Base-by-base conservation (phyloP, 2,329 filamentous ascomycete genomes). In the Fusarium bactridioides region DNA sequence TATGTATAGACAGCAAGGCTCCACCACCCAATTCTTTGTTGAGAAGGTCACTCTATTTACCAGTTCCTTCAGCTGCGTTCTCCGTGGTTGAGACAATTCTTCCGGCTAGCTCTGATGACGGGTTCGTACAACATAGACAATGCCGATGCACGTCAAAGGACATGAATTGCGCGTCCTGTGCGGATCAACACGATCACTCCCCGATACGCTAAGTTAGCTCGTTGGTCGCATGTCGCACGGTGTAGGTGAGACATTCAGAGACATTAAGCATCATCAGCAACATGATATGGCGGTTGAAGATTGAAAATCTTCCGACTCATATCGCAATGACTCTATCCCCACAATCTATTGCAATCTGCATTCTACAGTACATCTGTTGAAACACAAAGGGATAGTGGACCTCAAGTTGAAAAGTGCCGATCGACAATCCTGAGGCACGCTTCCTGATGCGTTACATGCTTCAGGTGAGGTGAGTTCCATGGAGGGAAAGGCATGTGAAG, bases 131-230 rank as follows among this genome's bases (percentile, higher is more conserved):
- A 72, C 65, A 70, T 45, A 21, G 45, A 70, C 60, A 50, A 70
- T 48, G 54, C 61, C 37, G 68, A 73, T 67, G 66, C 61, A 63
- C 57, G 57, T 70, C 70, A 70, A 73, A 44, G 60, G 47, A 63
- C 64, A 69, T 73, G 66, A 71, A 73, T 73, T 73, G 70, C 70
- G 70, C 61, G 70, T 62, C 70, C 65, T 71, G 37, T 54, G 58
- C 61, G 58, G 70, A 69, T 69, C 59, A 56, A 54, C 40, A 70
- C 25, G 69, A 64, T 72, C 37, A 35, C 37, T 62, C 56, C 67
- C 53, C 57, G 66, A 73, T 63, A 45, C 70, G 58, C 70, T 58
- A 73, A 51, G 47, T 63, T 64, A 70, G 54, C 23, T 51, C 48
- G 31, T 25, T 25, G n/a, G 31, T 35, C 40, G 44, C 50, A 59